Conservation (phyloP, 169 alveolate species). For the Plasmodium gaboni region DNA sequence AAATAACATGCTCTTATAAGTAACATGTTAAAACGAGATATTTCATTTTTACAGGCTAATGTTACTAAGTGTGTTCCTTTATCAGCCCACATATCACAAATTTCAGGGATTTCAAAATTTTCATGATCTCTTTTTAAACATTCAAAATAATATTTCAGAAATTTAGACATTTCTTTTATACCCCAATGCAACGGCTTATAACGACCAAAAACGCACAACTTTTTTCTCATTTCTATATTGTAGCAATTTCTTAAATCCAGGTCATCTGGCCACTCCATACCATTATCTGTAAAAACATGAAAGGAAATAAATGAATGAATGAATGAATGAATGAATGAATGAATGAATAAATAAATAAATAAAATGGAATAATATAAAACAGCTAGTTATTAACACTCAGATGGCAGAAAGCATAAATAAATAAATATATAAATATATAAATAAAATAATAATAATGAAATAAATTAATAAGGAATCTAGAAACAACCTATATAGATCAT, state of each 20-base stretch:
- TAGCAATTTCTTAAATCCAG: conserved; percentile 41
- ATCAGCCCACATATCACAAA: conserved; percentile 71
- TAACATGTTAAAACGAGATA: conserved; percentile 48
- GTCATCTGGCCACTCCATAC: conserved; percentile 62
- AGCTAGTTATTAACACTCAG: neutral
- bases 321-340: neutral
- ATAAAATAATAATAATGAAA: neutral
- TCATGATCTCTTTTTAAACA: conserved; percentile 36
- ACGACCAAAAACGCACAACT: conserved; percentile 57
- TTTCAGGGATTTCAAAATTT: conserved; percentile 64
- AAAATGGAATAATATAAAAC: neutral
- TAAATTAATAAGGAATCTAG: no score
- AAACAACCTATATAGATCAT: no score
- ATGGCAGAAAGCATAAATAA: neutral
- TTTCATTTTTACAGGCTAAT: conserved; percentile 65
- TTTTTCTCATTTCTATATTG: conserved; percentile 32
- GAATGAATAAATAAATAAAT: neutral
- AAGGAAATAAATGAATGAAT: neutral
- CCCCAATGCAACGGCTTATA: conserved; percentile 73
- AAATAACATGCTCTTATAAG: conserved; percentile 68
- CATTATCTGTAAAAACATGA: conserved; percentile 11
- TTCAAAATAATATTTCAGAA: conserved; percentile 50
- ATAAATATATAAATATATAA: neutral
- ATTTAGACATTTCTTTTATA: conserved; percentile 36
- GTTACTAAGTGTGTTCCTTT: conserved; percentile 72